phyloP scores from a whole-genome alignment of 257 asterid genomes.

The Solanum lycopersicoides region DNA sequence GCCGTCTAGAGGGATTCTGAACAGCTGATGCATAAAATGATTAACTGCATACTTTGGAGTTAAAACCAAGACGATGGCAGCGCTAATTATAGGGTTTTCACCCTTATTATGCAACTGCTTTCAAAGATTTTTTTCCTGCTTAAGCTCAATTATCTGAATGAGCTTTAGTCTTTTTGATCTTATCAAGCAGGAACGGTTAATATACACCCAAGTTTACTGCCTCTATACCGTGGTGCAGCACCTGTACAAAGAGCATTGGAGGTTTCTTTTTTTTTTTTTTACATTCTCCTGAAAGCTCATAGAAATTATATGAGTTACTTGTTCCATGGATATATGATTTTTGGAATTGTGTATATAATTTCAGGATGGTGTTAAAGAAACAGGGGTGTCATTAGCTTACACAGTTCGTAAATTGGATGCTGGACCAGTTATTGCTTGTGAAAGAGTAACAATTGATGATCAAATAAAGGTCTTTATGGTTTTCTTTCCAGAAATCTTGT shows the following conservation, averaged over 20 bases:
- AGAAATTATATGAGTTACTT: background rate
- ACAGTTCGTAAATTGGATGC: conserved; percentile 89
- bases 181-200: conserved; percentile 75
- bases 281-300: background rate
- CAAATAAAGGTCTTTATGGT: conserved; percentile 52
- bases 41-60: background rate
- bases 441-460: conserved; percentile 52
- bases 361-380: conserved; percentile 89
- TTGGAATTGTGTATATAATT: background rate
- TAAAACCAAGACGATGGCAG: background rate
- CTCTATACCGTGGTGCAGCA: conserved; percentile 96
- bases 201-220: conserved; percentile 89
- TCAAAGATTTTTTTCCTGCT: background rate
- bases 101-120: background rate
- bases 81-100: background rate
- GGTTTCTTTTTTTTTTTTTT: conserved; percentile 18
- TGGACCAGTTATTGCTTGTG: conserved; percentile 75
- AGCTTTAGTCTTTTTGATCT: conserved; percentile 8
- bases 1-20: background rate
- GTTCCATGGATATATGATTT: background rate
- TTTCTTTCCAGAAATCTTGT: background rate
- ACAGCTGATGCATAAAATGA: background rate
- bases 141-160: background rate
- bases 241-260: conserved; percentile 97
- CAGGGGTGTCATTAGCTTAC: conserved; percentile 90